Base-by-base conservation (phyloP, 202 grass and related monocot genomes). In the Hordeum pubiflorum region DNA sequence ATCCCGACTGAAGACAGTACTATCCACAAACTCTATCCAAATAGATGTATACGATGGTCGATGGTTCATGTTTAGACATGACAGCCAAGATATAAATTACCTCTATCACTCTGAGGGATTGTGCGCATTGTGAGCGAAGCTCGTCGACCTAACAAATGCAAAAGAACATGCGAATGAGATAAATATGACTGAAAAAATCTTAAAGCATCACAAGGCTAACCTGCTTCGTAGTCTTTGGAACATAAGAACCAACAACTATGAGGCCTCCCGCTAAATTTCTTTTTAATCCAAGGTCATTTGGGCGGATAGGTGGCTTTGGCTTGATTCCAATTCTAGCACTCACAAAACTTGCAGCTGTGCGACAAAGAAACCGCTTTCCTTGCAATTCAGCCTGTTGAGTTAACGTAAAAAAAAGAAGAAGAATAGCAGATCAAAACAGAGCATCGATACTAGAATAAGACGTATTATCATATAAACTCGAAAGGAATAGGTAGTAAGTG, bases 181-280 rank as follows among this genome's bases (percentile, higher is more conserved):
- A 36, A 26, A 50, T 50, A 63, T 15, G 46, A 75, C 24, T 2
- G 12, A 18, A n/a, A 26, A 23, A 50, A 78, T 10, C 24, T 58
- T 77, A 34, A 66, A 26, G 55, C 2, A 2, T 63, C 22, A 80
- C 26, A 82, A 72, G 34, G 64, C 60, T 69, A 24, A 94, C 92
- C 92, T 97, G 92, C 79, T 97, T 97, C 56, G 95, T 97, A 75
- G 95, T 97, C 89, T 97, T 97, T 60, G 95, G 95, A 72, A 97
- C 95, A 86, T 97, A 94, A 21, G 95, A 97, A 76, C 95, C 95
- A 38, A 97, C 95, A 86, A 97, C 79, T 84, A 94, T 94, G 61
- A 97, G 95, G 73, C 95, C 95, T 79, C 95, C 95, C 84, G 73
- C 84, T 88, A 77, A 92, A 74, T 58, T 46, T 93, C 86, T 89